phyloP scores from a whole-genome alignment of 176 grass and related monocot genomes.

The Tuctoria greenei region DNA sequence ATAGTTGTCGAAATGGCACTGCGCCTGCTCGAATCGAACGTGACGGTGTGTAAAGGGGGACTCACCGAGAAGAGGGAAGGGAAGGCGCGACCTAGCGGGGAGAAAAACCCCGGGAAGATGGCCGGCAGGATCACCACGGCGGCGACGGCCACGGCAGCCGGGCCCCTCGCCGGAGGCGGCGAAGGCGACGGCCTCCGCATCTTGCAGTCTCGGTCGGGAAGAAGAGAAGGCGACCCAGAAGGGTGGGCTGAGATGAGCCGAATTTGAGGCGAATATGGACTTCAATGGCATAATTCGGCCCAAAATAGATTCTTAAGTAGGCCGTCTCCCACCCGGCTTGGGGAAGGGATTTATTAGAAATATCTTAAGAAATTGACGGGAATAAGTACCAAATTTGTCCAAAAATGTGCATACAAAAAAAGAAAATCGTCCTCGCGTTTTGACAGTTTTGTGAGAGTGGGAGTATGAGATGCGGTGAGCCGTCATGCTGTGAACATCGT shows the following conservation, averaged over 20 bases:
- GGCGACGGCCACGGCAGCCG: constrained; percentile 30
- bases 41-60: background rate
- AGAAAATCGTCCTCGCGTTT: background rate
- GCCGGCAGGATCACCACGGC: constrained; percentile 56
- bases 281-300: background rate
- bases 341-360: too few relatives aligned
- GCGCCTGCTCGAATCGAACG: background rate
- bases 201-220: background rate
- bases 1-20: background rate
- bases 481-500: background rate
- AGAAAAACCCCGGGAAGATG: constrained; percentile 55
- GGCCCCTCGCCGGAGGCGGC: constrained; percentile 37
- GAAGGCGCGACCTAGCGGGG: constrained; percentile 54
- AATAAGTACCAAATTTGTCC: background rate
- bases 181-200: constrained; percentile 52
- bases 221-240: constrained; percentile 18
- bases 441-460: background rate
- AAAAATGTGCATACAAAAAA: background rate
- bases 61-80: constrained; percentile 84
- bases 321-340: background rate
- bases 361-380: background rate
- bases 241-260: background rate
- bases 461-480: background rate
- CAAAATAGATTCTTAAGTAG: background rate
- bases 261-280: background rate